These are phyloP conservation scores for Amesomyces nigricolor DNA, from an alignment of 2,329 filamentous ascomycete genomes.

Conservation along the genomic window DNA sequence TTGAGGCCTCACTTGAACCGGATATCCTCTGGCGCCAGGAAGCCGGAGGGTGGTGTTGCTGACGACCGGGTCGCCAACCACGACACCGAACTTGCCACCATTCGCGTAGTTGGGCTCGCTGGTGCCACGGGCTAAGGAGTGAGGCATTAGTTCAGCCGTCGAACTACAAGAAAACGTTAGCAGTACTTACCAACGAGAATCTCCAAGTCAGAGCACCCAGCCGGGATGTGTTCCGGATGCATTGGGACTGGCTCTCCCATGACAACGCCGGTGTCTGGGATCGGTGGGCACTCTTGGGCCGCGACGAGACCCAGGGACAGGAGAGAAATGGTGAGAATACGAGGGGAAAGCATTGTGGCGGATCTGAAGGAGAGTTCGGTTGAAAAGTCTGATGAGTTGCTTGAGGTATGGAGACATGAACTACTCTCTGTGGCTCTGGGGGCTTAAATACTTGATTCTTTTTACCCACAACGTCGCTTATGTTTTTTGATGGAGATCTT, in stretches of 20 bases:
- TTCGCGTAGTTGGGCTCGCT: slow-evolving; percentile 3
- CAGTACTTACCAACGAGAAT: slow-evolving; percentile 2
- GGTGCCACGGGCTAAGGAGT: slow-evolving; percentile 1
- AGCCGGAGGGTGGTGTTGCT: slow-evolving; percentile 1
- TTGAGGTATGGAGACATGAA: too few species aligned
- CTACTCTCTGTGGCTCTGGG: too few species aligned
- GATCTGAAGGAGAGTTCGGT: too few species aligned
- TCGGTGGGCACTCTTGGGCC: background rate
- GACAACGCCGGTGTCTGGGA: slow-evolving; percentile 1
- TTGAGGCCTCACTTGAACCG: background rate
- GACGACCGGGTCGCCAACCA: slow-evolving; percentile 8
- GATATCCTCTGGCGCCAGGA: slow-evolving; percentile 5
- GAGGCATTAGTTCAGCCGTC: too few species aligned
- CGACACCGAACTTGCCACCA: slow-evolving; percentile 4
- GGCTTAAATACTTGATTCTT: too few species aligned
- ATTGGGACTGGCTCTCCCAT: slow-evolving; percentile 3
- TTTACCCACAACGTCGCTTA: too few species aligned
- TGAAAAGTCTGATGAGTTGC: too few species aligned
- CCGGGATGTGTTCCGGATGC: slow-evolving; percentile 3
- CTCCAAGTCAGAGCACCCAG: slow-evolving; percentile 2
- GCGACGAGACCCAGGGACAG: background rate
- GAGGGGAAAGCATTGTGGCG: background rate
- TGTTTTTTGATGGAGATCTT: too few species aligned
- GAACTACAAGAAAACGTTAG: too few species aligned
- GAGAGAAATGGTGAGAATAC: background rate